Conservation (phyloP, 352 stramenopile genomes). For the Phytophthora capsici region DNA sequence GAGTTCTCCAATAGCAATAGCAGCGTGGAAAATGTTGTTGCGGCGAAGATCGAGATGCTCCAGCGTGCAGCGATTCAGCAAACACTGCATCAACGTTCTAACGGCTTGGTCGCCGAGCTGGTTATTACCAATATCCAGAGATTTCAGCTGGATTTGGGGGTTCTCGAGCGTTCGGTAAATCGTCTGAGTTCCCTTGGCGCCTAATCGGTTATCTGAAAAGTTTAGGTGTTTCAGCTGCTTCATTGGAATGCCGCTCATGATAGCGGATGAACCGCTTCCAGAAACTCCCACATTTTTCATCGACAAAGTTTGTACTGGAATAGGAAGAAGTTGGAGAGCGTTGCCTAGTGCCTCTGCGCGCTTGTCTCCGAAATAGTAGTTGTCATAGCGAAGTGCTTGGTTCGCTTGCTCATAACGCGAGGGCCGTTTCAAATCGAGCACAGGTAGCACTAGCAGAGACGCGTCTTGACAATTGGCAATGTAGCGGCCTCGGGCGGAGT, state of each 20-base stretch:
- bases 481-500: conserved; percentile 65
- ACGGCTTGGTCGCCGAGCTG: conserved; percentile 73
- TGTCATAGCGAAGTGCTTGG: conserved; percentile 62
- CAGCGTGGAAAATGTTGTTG: conserved; percentile 74
- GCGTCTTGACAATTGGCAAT: conserved; percentile 62
- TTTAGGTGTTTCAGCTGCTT: conserved; percentile 65
- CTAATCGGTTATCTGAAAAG: conserved; percentile 72
- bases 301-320: conserved; percentile 62
- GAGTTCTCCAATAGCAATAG: conserved; percentile 61
- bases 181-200: conserved; percentile 54
- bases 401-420: conserved; percentile 49
- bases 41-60: conserved; percentile 63
- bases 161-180: conserved; percentile 66
- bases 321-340: conserved; percentile 60
- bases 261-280: conserved; percentile 56
- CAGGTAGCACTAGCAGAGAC: conserved; percentile 68
- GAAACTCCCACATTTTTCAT: conserved; percentile 80
- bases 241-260: conserved; percentile 62
- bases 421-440: conserved; percentile 62
- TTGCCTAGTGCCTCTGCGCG: conserved; percentile 66
- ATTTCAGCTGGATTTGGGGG: conserved; percentile 61
- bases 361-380: conserved; percentile 81
- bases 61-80: conserved; percentile 75
- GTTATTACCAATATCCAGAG: conserved; percentile 76
- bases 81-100: conserved; percentile 57